Percentiles rank a stretch among this genome's conserved stretches.
Conservation (phyloP, 2,329 filamentous ascomycete species). For the Hymenoscyphus albidus region DNA sequence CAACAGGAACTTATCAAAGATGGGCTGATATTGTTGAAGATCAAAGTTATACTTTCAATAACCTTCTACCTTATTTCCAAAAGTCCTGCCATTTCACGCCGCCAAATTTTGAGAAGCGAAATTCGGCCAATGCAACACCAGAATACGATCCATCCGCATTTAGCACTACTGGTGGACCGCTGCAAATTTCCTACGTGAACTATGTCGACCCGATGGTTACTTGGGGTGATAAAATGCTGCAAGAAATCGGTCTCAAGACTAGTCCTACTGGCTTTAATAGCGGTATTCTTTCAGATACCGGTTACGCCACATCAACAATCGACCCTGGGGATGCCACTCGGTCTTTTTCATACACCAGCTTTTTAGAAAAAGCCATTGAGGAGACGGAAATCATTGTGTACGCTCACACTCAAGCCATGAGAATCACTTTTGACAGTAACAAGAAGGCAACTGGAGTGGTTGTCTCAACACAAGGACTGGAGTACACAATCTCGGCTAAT, state of each 20-base stretch:
- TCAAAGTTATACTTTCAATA: constrained; percentile 43
- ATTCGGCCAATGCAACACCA: constrained; percentile 29
- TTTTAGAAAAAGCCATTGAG: constrained; percentile 12
- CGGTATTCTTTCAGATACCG: constrained; percentile 16
- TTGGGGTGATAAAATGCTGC: constrained; percentile 16
- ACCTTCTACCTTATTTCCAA: constrained; percentile 44
- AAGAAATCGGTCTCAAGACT: constrained; percentile 18
- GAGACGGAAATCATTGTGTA: constrained; percentile 18
- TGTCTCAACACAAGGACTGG: constrained; percentile 27
- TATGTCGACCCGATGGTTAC: constrained; percentile 24
- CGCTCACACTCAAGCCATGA: constrained; percentile 16
- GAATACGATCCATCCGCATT: constrained; percentile 34
- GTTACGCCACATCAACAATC: constrained; percentile 18
- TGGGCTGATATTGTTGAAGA: constrained; percentile 43
- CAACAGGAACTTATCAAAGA: constrained; percentile 38
- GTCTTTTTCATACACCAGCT: constrained; percentile 17
- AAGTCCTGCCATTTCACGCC: constrained; percentile 37
- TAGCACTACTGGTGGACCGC: constrained; percentile 32
- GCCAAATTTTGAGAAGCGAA: constrained; percentile 15
- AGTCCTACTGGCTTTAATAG: constrained; percentile 22
- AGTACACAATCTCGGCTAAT: constrained; percentile 21
- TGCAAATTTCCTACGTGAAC: constrained; percentile 42
- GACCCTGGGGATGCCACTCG: constrained; percentile 14
- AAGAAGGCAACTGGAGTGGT: constrained; percentile 41
- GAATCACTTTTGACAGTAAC: constrained; percentile 20